Base-by-base conservation (phyloP, 305 asterid genomes). In the Rubia balearica region DNA sequence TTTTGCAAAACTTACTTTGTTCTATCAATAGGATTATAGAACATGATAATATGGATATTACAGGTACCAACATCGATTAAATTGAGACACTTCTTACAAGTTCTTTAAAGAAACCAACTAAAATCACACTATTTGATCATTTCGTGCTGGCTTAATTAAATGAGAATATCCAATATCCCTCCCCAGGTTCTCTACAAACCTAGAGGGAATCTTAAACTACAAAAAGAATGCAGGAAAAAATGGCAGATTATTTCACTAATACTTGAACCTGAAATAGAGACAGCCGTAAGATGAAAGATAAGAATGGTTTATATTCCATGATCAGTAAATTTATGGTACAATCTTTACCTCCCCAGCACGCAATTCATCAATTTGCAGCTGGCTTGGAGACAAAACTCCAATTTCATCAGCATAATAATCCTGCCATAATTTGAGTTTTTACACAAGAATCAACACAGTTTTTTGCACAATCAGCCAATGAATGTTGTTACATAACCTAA, bases 341-440 rank as follows among this genome's bases (percentile, higher is more conserved):
- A 65, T 69, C 71, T 72, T 66, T 83, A 94, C 99, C 99, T 94
- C 98, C 83, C 98, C 99, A 70, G 96, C 95, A 51, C 69, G 80
- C 73, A 94, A 79, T 81, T 84, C 83, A 70, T 86, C 88, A 82
- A 81, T 96, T 84, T 91, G 97, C 88, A 89, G 40, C 88, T 91
- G 99, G 79, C 53, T 87, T 65, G 98, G 98, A 77, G 98, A 91
- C 81, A 94, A 82, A 74, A 94, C 96, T 72, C 99, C 99, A 76
- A 94, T 77, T 83, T 94, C 99, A 88, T 94, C 99, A 76, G 93
- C 99, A 79, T 74, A 87, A 79, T 91, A 91, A 75, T 94, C 99
- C 99, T 94, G 88, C 83, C 86, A 46, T 68, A 78, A 61, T 48
- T 51, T 51, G 38, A 71, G 46, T 75, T 30, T 46, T 68, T 60